Evolutionary conservation across 2,329 filamentous ascomycete genomes (phyloP).

Genomic region (Pseudocercospora macadamiae): DNA sequence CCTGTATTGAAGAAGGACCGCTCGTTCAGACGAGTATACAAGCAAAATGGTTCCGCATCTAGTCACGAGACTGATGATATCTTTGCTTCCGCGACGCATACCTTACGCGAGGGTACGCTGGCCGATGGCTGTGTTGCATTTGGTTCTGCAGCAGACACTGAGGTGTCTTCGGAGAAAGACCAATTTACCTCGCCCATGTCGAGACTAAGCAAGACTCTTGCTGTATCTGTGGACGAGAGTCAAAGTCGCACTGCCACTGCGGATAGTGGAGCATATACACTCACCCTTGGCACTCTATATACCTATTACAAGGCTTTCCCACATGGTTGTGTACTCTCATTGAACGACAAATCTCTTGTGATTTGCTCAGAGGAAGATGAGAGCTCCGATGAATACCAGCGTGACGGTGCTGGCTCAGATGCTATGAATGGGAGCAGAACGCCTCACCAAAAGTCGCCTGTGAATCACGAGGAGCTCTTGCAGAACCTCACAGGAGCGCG

Average conservation of each 20-base stretch:
- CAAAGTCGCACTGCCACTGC: conserved; percentile 28
- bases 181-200: too few relatives aligned
- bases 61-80: conserved; percentile 28
- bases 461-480: conserved; percentile 42
- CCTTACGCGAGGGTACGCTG: conserved; percentile 34
- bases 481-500: conserved; percentile 40
- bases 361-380: conserved; percentile 35
- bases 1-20: too few relatives aligned
- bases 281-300: conserved; percentile 31
- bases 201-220: too few relatives aligned
- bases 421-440: conserved; percentile 44
- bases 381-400: conserved; percentile 23
- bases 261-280: conserved; percentile 26
- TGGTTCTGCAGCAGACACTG: conserved; percentile 28
- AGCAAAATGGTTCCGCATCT: too few relatives aligned
- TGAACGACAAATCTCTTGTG: conserved; percentile 29
- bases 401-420: conserved; percentile 35
- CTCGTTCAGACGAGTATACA: too few relatives aligned
- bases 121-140: conserved; percentile 37
- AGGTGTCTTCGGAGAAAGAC: conserved; percentile 29
- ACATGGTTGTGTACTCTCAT: conserved; percentile 33
- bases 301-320: conserved; percentile 34
- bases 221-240: too few relatives aligned
- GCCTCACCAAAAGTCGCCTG: conserved; percentile 33
- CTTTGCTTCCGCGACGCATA: conserved; percentile 31